Evolutionary conservation across 169 alveolate species (phyloP).

Genomic region (Miamiensis avidus): DNA sequence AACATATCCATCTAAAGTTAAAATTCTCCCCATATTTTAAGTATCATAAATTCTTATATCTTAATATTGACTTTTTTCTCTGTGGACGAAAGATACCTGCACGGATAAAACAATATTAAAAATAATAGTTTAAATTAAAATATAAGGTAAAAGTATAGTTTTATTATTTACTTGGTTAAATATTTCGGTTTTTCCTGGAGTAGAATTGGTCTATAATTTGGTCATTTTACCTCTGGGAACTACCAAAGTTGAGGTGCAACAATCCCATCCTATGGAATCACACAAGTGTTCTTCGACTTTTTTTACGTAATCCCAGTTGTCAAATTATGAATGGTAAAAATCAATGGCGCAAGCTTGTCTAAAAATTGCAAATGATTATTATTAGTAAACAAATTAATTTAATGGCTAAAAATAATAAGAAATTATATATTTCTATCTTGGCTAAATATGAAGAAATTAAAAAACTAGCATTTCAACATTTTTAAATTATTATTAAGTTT

Average conservation of each 20-base stretch:
- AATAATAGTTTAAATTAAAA: no score
- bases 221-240: constrained; percentile 24
- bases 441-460: not conserved
- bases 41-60: constrained; percentile 36
- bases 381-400: no score
- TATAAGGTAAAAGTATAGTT: not conserved
- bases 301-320: not conserved
- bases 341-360: constrained; percentile 33
- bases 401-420: no score
- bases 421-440: no score
- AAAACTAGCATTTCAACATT: not conserved
- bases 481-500: no score
- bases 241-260: constrained; percentile 23
- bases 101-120: not conserved
- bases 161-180: not conserved
- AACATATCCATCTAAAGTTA: constrained; percentile 28
- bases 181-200: not conserved
- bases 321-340: constrained; percentile 25
- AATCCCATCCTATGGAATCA: constrained; percentile 36
- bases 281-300: constrained; percentile 32
- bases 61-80: constrained; percentile 37
- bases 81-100: constrained; percentile 13
- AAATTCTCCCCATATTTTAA: constrained; percentile 24
- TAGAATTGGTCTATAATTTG: not conserved
- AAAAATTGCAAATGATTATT: no score